Percentiles rank a stretch among this genome's conserved stretches.
These are phyloP conservation scores for Xylariaceae sp. DNA, from an alignment of 2,329 filamentous ascomycete genomes.

Conservation along the genomic window DNA sequence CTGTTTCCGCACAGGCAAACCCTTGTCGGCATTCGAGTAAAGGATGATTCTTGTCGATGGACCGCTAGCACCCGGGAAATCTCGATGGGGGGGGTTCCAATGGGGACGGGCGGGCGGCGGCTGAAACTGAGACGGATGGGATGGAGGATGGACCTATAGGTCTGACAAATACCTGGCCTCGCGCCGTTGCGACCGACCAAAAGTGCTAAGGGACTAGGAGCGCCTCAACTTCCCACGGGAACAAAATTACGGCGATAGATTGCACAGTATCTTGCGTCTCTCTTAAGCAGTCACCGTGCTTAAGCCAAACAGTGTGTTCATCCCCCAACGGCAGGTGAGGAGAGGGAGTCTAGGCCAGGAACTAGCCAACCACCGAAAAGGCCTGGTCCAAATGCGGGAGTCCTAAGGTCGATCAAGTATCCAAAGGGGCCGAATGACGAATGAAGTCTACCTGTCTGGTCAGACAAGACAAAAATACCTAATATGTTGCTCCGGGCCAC, in stretches of 20 bases:
- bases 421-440: conserved; percentile 21
- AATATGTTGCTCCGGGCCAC: not conserved
- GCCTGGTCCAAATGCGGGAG: conserved; percentile 35
- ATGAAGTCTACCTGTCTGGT: conserved; percentile 19
- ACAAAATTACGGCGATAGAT: conserved; percentile 15
- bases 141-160: conserved; percentile 13
- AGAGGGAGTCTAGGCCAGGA: conserved; percentile 25
- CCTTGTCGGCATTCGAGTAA: conserved; percentile 14
- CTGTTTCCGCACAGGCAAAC: conserved; percentile 17
- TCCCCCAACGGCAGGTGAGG: conserved; percentile 32
- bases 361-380: conserved; percentile 36
- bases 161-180: conserved; percentile 21
- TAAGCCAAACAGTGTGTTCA: conserved; percentile 27
- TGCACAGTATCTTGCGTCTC: conserved; percentile 12
- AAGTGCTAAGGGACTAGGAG: conserved; percentile 4
- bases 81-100: conserved; percentile 26
- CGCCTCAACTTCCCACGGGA: conserved; percentile 16
- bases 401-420: conserved; percentile 31
- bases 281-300: conserved; percentile 29
- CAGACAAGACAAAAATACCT: not conserved
- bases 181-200: conserved; percentile 24
- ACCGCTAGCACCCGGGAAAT: conserved; percentile 22
- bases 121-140: conserved; percentile 33
- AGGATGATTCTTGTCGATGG: conserved; percentile 5
- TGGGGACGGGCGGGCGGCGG: conserved; percentile 28